Evolutionary conservation across 2,329 filamentous ascomycete species (phyloP).

Genomic region (Zasmidium cellare): DNA sequence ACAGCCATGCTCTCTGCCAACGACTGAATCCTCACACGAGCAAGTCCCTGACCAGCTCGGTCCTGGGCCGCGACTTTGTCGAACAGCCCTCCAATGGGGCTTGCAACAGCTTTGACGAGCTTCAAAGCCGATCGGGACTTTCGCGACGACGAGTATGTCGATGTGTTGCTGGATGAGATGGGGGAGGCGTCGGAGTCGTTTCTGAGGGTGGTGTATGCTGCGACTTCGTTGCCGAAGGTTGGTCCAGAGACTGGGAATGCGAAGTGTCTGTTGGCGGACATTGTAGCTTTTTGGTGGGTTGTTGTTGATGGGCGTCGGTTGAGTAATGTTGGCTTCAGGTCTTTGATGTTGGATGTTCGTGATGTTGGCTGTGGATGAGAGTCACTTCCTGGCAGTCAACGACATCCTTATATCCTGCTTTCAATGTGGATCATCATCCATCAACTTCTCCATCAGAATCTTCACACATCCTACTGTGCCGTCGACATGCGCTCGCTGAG

Average conservation of each 20-base stretch:
- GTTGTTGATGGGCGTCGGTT: too few species aligned
- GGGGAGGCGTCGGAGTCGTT: not conserved
- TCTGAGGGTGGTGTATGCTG: not conserved
- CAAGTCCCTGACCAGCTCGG: not conserved
- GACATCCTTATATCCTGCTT: not conserved
- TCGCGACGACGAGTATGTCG: not conserved
- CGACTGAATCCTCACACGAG: not conserved
- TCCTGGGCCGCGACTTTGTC: not conserved
- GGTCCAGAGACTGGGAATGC: not conserved
- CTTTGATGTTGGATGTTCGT: not conserved
- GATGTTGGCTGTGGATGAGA: not conserved
- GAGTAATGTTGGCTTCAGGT: not conserved
- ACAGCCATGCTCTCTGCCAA: not conserved
- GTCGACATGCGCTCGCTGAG: not conserved
- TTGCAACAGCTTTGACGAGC: not conserved
- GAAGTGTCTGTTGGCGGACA: not conserved
- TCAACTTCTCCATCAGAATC: not conserved
- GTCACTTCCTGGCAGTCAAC: not conserved
- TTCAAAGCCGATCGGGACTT: not conserved
- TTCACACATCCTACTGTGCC: not conserved
- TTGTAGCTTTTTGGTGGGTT: not conserved
- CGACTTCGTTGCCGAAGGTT: not conserved
- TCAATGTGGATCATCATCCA: not conserved
- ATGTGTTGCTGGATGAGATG: not conserved
- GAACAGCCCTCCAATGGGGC: not conserved